These are phyloP conservation scores for Amanita phalloides DNA, from an alignment of 768 basidiomycete genomes.

Conservation along the genomic window DNA sequence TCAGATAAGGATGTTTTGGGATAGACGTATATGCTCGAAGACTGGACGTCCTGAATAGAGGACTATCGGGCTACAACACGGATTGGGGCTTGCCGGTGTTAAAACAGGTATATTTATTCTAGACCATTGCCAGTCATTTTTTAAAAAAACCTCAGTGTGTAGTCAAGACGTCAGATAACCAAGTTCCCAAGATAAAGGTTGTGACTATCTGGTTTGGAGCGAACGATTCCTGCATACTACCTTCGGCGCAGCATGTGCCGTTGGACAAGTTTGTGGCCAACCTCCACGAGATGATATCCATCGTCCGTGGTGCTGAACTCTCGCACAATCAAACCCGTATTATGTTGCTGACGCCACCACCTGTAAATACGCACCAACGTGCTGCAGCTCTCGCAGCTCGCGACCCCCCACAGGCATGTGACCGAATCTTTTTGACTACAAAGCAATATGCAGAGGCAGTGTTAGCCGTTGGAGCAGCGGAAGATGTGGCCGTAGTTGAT, in stretches of 20 bases:
- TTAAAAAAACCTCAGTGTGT: constrained; percentile 35
- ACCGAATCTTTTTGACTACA: constrained; percentile 55
- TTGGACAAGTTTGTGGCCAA: constrained; percentile 54
- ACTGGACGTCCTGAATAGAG: constrained; percentile 82
- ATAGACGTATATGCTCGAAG: constrained; percentile 70
- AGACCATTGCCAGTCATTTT: not conserved
- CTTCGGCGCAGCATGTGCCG: constrained; percentile 69
- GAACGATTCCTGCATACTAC: constrained; percentile 70
- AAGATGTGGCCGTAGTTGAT: constrained; percentile 57
- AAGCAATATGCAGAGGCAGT: constrained; percentile 64
- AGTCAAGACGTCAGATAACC: constrained; percentile 37
- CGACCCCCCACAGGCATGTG: constrained; percentile 38
- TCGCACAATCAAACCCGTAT: constrained; percentile 57
- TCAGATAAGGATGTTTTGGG: not conserved
- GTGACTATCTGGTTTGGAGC: constrained; percentile 85
- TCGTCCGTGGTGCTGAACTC: constrained; percentile 54
- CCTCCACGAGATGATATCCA: constrained; percentile 47
- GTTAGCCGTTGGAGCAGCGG: constrained; percentile 42
- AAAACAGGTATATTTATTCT: constrained; percentile 39
- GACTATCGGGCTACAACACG: constrained; percentile 77
- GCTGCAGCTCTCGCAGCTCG: constrained; percentile 36
- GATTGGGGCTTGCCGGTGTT: constrained; percentile 79
- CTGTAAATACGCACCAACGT: constrained; percentile 58
- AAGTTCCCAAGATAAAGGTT: constrained; percentile 54
- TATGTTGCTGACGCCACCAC: constrained; percentile 79